These are phyloP conservation scores for Peterozyma xylosa DNA, from an alignment of 805 yeast genomes.

Conservation along the genomic window DNA sequence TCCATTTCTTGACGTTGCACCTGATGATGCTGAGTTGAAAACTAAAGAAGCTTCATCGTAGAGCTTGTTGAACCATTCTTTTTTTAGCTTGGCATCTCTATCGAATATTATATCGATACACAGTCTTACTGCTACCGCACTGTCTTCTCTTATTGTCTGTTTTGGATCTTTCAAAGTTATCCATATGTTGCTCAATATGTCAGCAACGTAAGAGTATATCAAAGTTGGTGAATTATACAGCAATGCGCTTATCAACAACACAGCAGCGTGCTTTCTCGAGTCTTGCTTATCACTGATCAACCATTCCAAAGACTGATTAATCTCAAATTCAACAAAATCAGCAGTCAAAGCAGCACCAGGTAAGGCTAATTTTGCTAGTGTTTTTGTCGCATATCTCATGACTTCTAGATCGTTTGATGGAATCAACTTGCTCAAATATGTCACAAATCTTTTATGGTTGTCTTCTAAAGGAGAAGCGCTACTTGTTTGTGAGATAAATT, in stretches of 20 bases:
- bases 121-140: constrained; percentile 72
- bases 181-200: constrained; percentile 81
- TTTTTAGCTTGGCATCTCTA: constrained; percentile 64
- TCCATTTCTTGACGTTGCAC: constrained; percentile 14
- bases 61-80: constrained; percentile 68
- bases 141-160: constrained; percentile 66
- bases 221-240: constrained; percentile 85
- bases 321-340: constrained; percentile 89
- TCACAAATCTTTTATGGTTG: constrained; percentile 81
- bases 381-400: constrained; percentile 79
- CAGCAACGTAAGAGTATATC: constrained; percentile 68
- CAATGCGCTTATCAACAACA: constrained; percentile 71
- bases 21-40: constrained; percentile 16
- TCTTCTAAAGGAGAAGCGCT: constrained; percentile 44
- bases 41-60: constrained; percentile 23
- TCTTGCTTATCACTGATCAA: constrained; percentile 83
- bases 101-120: constrained; percentile 75
- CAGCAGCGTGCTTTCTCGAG: constrained; percentile 83
- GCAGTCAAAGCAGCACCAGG: constrained; percentile 88
- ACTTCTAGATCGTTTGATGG: constrained; percentile 79
- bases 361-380: constrained; percentile 81
- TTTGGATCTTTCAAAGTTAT: constrained; percentile 77
- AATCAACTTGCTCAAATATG: constrained; percentile 71
- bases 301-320: constrained; percentile 86
- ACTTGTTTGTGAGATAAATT: constrained; percentile 26